Evolutionary conservation across 805 yeast genomes (phyloP), one percentile per base, ranked within the genome.

Genomic region (Metschnikowia cubensis): DNA sequence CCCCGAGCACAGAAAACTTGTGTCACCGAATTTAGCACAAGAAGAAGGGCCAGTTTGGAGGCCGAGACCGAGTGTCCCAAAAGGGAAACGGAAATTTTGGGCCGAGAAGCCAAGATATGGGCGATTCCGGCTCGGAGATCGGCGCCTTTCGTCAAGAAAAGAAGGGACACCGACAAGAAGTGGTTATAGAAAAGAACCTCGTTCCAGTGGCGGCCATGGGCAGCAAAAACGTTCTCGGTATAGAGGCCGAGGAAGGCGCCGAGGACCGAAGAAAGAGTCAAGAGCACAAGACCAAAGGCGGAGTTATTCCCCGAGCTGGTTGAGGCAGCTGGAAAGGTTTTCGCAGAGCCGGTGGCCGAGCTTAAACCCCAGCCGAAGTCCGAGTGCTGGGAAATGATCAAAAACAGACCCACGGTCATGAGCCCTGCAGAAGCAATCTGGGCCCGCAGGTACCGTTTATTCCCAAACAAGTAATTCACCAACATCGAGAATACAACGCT

Each of bases 101-200:
- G 45, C 17, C 10, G 15, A n/a, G 29, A 31, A 2, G 20, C 6
- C 15, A 47, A 18, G 1, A 45, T 18, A 6, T 62, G 61, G 2
- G 59, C 52, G 32, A 79, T 64, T 2, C 77, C 55, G 33, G 15
- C 15, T 7, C 13, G 15, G 21, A 43, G 22, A 6, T 35, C 40
- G 15, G 21, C 7, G 8, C 17, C 22, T 6, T 22, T 8, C 7
- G 39, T 22, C 34, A 43, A 35, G 0, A 71, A 17, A 51, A 84
- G 80, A 10, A 83, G 59, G 0, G 87, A 85, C 10, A 85, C 56
- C 0, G 82, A 79, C 37, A 81, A 67, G 5, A 78, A 59, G 59
- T 83, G 87, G 14, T 79, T 73, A 63, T 80, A 84, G 58, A 86
- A 85, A 41, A 86, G 61, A 34, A 77, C 74, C 56, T 85, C 90